These are phyloP conservation scores for Corylus heterophylla DNA, from an alignment of 306 rosid genomes.

Conservation along the genomic window DNA sequence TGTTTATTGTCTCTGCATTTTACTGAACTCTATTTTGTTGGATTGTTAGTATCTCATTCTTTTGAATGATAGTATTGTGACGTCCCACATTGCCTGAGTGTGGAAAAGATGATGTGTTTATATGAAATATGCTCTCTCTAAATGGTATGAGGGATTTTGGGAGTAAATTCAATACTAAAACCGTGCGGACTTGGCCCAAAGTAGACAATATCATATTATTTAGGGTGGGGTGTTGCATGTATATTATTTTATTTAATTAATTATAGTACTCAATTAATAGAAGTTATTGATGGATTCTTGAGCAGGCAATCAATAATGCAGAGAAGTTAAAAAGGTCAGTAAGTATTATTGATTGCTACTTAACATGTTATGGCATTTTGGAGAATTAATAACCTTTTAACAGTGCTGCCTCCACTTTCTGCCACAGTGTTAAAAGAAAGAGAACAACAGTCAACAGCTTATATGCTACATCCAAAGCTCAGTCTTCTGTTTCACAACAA, in stretches of 20 bases:
- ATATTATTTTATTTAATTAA: not conserved
- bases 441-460: constrained; percentile 11
- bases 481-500: constrained; percentile 15
- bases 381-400: constrained; percentile 3
- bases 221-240: too few species aligned
- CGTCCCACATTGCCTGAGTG: too few species aligned
- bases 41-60: too few species aligned
- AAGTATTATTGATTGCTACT: not conserved
- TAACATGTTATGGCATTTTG: not conserved
- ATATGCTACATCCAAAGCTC: constrained; percentile 9
- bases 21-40: not conserved
- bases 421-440: constrained; percentile 29
- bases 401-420: constrained; percentile 4
- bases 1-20: not conserved
- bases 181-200: too few species aligned
- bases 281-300: not conserved
- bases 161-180: too few species aligned
- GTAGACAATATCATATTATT: too few species aligned
- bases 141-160: too few species aligned
- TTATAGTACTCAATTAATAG: not conserved
- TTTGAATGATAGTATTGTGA: too few species aligned
- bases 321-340: constrained; percentile 36
- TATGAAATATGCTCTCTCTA: too few species aligned
- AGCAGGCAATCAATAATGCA: constrained; percentile 18
- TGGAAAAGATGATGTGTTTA: too few species aligned